A percentile compares a stretch with the other conserved stretches of the same genome.
Evolutionary conservation across 1,284 basidiomycete species (phyloP).

Genomic region (Singerocomus rubriflavus): DNA sequence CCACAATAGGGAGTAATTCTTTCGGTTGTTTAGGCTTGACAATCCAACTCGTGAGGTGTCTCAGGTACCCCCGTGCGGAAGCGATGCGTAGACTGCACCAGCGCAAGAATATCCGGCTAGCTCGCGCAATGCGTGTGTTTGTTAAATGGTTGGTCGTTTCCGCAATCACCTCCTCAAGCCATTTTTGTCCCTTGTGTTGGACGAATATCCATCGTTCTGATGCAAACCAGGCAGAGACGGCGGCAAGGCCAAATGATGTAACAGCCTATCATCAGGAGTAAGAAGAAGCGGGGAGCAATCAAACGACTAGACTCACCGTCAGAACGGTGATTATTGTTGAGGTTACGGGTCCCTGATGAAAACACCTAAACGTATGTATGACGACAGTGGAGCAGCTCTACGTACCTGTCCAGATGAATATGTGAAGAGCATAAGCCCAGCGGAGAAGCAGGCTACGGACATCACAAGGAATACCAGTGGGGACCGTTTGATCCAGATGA

Average conservation of each 20-base stretch:
- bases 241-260: constrained; percentile 70
- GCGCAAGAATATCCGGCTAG: constrained; percentile 23
- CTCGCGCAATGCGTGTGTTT: constrained; percentile 39
- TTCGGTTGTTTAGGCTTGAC: constrained; percentile 27
- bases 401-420: constrained; percentile 49
- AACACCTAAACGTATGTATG: constrained; percentile 14
- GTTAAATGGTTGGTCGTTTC: constrained; percentile 46
- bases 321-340: constrained; percentile 72
- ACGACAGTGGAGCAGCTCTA: constrained; percentile 21
- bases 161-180: constrained; percentile 66
- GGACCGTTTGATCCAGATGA: constrained; percentile 59
- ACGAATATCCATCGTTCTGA: constrained; percentile 71
- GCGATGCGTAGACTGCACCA: constrained; percentile 27
- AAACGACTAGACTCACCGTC: constrained; percentile 42
- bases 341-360: constrained; percentile 50
- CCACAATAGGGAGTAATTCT: constrained; percentile 27
- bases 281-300: constrained; percentile 5
- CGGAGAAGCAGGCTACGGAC: constrained; percentile 56
- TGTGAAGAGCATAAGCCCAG: constrained; percentile 52
- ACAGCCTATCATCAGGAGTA: constrained; percentile 32
- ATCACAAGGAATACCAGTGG: constrained; percentile 55
- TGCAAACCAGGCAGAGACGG: constrained; percentile 75
- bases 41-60: constrained; percentile 26
- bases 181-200: constrained; percentile 67
- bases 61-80: constrained; percentile 22